A percentile compares a stretch with the other conserved stretches of the same genome.
Evolutionary conservation across 2,329 filamentous ascomycete species (phyloP).

Genomic region (Arthroderma uncinatum): DNA sequence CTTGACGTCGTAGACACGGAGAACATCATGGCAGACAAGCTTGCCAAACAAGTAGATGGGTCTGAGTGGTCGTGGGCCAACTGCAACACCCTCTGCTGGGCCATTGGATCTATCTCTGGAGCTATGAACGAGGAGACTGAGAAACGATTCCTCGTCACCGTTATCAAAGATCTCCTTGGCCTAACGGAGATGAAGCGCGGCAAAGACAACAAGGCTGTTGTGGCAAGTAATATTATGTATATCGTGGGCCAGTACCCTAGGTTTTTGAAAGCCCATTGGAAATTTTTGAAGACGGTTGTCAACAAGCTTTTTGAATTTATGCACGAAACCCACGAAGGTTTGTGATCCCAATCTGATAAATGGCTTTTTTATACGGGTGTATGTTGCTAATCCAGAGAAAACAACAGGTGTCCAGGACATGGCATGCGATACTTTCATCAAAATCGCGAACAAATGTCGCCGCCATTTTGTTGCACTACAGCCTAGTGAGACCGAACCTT

Average conservation of each 20-base stretch:
- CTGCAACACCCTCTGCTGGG: constrained; percentile 99
- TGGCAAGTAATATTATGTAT: constrained; percentile 99
- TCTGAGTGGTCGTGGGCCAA: constrained; percentile 99
- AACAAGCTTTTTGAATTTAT: constrained; percentile 99
- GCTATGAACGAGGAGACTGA: constrained; percentile 99
- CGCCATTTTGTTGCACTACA: constrained; percentile 95
- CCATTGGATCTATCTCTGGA: constrained; percentile 94
- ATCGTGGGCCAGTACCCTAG: constrained; percentile 98
- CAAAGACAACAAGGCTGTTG: constrained; percentile 98
- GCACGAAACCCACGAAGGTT: constrained; percentile 96
- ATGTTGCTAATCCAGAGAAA: constrained; percentile 18
- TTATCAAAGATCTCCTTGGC: constrained; percentile 94
- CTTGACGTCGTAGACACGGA: constrained; percentile 95
- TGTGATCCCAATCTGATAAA: background rate
- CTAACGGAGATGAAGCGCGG: constrained; percentile 98
- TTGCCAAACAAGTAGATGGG: constrained; percentile 88
- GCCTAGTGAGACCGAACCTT: constrained; percentile 85
- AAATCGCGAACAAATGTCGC: constrained; percentile 96
- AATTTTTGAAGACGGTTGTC: constrained; percentile 98
- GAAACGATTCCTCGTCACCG: constrained; percentile 94
- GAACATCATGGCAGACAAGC: constrained; percentile 98
- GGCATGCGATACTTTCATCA: constrained; percentile 99
- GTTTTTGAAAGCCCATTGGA: constrained; percentile 98
- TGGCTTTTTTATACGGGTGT: no score
- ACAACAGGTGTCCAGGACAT: constrained; percentile 84